Evolutionary conservation across 108 stramenopile species (phyloP).

Genomic region (Cyclotella choctawhatcheeana): DNA sequence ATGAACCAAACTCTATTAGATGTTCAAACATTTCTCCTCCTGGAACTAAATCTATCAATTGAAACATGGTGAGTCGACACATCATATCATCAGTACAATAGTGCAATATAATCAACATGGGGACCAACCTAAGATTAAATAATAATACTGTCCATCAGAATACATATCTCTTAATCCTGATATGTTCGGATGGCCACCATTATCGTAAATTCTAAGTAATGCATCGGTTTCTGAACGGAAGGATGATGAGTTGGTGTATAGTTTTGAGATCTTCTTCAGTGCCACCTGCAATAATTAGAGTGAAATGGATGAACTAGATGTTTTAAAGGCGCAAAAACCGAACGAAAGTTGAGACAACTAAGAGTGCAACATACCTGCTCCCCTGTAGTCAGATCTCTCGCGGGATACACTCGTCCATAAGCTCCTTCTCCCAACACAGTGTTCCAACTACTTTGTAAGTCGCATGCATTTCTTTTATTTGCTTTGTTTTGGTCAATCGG

Average conservation of each 20-base stretch:
- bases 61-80: background rate
- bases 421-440: conserved; percentile 83
- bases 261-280: conserved; percentile 58
- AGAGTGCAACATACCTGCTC: conserved; percentile 56
- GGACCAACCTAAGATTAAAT: conserved; percentile 66
- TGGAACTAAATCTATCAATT: conserved; percentile 21
- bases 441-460: conserved; percentile 83
- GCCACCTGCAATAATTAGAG: conserved; percentile 51
- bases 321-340: background rate
- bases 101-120: background rate
- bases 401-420: conserved; percentile 81
- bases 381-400: conserved; percentile 61
- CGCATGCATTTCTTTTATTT: background rate
- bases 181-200: conserved; percentile 75
- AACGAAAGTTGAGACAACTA: background rate
- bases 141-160: conserved; percentile 62
- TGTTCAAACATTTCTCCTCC: conserved; percentile 90
- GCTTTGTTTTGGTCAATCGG: background rate
- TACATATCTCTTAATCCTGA: conserved; percentile 72
- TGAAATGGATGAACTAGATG: background rate
- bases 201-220: conserved; percentile 63
- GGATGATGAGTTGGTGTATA: conserved; percentile 48
- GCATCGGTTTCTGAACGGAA: conserved; percentile 64
- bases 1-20: conserved; percentile 69
- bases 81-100: background rate